Evolutionary conservation across 1,284 basidiomycete species (phyloP).

Genomic region (Puccinia hordei): DNA sequence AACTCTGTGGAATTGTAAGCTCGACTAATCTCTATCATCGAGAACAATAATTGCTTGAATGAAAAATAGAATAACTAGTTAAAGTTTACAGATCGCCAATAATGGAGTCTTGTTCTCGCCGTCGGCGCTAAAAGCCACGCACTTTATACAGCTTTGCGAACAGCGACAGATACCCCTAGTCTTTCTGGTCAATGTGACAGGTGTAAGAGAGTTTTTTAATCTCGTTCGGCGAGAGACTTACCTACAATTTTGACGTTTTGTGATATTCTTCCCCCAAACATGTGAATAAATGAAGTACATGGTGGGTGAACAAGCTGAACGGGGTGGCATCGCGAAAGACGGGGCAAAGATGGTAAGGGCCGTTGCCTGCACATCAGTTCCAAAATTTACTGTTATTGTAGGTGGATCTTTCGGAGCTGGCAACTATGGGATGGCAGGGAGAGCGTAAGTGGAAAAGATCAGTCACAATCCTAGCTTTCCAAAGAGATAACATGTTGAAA

Average conservation of each 20-base stretch:
- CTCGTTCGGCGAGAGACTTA: not conserved
- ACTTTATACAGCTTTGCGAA: conserved; percentile 91
- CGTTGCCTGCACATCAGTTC: conserved; percentile 89
- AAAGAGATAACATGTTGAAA: conserved; percentile 56
- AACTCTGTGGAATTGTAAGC: conserved; percentile 59
- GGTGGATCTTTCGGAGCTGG: conserved; percentile 93
- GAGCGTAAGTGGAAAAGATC: conserved; percentile 44
- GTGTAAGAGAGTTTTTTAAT: conserved; percentile 47
- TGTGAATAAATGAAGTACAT: conserved; percentile 51
- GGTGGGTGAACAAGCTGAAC: conserved; percentile 75
- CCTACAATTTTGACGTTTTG: not conserved
- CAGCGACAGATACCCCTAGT: conserved; percentile 85
- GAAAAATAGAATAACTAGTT: not conserved
- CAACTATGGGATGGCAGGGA: conserved; percentile 74
- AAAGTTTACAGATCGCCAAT: conserved; percentile 68
- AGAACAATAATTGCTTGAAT: not conserved
- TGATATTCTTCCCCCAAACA: not conserved
- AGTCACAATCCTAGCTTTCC: conserved; percentile 34
- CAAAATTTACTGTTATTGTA: conserved; percentile 90
- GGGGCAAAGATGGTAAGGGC: conserved; percentile 97
- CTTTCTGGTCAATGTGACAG: conserved; percentile 89
- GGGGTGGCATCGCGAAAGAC: conserved; percentile 93
- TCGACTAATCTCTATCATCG: too few relatives aligned
- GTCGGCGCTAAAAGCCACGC: conserved; percentile 87
- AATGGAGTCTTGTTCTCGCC: conserved; percentile 92